Conservation (phyloP, 2,329 filamentous ascomycete species). For the Stylonectria norvegica region DNA sequence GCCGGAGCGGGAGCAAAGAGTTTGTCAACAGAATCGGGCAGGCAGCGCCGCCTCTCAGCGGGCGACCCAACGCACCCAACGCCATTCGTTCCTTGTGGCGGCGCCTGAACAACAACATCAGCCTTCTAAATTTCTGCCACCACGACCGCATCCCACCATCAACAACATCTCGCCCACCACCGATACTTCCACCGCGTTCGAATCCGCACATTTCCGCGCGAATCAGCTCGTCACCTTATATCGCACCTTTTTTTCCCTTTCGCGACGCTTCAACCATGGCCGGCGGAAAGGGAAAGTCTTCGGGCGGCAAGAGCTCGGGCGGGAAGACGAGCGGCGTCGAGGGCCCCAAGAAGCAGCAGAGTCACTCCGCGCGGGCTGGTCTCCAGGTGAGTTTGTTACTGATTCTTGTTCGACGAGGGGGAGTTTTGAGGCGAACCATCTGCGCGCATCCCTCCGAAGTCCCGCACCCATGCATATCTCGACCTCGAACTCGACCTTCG, state of each 20-base stretch:
- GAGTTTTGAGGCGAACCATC: conserved; percentile 15
- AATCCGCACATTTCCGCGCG: conserved; percentile 14
- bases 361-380: conserved; percentile 92
- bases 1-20: conserved; percentile 9
- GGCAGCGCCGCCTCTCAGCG: conserved; percentile 6
- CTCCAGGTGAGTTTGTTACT: conserved; percentile 70
- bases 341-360: conserved; percentile 81
- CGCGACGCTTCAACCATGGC: conserved; percentile 49
- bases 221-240: conserved; percentile 3
- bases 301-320: conserved; percentile 82
- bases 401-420: conserved; percentile 4
- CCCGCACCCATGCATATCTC: conserved; percentile 24
- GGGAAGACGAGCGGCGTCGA: conserved; percentile 64
- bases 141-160: conserved; percentile 23
- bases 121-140: conserved; percentile 31
- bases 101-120: conserved; percentile 27
- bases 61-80: too few relatives aligned
- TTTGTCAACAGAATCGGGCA: background rate
- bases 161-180: conserved; percentile 14
- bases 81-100: conserved; percentile 2
- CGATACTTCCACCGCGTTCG: conserved; percentile 20
- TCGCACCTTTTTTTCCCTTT: conserved; percentile 18
- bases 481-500: conserved; percentile 13
- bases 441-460: conserved; percentile 21
- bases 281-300: conserved; percentile 91